phyloP scores from a whole-genome alignment of 345 rosid species.

The Citrus maxima region DNA sequence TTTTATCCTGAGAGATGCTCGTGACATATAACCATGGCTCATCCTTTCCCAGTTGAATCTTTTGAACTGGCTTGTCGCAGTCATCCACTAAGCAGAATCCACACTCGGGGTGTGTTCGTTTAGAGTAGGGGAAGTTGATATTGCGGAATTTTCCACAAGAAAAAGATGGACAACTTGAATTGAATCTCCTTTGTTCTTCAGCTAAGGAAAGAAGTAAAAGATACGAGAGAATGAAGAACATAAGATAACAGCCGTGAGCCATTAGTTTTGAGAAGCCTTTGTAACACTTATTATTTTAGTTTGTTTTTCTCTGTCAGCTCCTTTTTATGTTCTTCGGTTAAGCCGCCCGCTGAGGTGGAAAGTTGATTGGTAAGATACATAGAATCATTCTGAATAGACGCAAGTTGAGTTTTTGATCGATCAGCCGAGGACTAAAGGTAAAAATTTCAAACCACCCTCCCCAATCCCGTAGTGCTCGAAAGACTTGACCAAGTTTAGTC shows the following conservation, averaged over 20 bases:
- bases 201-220: background rate
- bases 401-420: background rate
- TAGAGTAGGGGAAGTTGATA: slow-evolving; percentile 20
- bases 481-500: background rate
- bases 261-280: background rate
- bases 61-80: slow-evolving; percentile 13
- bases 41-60: slow-evolving; percentile 27
- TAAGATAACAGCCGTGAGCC: background rate
- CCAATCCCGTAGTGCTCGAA: background rate
- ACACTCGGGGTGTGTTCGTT: slow-evolving; percentile 10
- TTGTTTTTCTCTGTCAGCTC: background rate
- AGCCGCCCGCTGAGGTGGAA: slow-evolving; percentile 4
- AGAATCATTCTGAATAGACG: background rate
- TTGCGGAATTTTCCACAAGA: slow-evolving; percentile 25
- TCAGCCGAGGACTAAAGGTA: background rate
- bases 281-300: background rate
- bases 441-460: background rate
- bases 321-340: background rate
- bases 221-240: slow-evolving; percentile 1
- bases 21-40: slow-evolving; percentile 22
- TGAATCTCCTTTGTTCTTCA: background rate
- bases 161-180: background rate
- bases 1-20: slow-evolving; percentile 27
- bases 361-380: background rate
- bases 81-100: slow-evolving; percentile 23